Percentiles rank a stretch among this genome's conserved stretches.
Evolutionary conservation across 768 basidiomycete species (phyloP).

Genomic region (Naematelia encephala): DNA sequence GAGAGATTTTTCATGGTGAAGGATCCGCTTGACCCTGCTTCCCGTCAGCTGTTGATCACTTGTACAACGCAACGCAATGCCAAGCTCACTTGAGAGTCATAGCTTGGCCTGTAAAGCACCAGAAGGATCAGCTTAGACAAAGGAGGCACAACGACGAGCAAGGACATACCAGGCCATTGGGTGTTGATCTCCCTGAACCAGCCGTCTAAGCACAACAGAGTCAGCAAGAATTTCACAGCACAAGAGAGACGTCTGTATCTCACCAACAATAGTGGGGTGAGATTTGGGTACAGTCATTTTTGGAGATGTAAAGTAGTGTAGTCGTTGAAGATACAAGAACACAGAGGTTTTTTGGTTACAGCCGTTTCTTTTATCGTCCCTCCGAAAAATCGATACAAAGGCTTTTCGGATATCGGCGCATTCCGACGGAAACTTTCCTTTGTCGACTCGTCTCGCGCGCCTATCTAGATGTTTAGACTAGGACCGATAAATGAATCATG

Average conservation of each 20-base stretch:
- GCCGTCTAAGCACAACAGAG: constrained; percentile 61
- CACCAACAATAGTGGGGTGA: constrained; percentile 51
- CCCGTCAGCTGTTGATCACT: constrained; percentile 4
- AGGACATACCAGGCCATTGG: constrained; percentile 70
- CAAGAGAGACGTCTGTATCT: neutral
- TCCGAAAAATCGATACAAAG: neutral
- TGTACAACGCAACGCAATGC: neutral
- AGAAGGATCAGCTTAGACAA: constrained; percentile 10
- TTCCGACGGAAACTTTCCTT: neutral
- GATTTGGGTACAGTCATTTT: constrained; percentile 37
- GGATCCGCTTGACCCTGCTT: constrained; percentile 74
- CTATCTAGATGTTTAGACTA: neutral
- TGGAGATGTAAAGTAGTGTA: neutral
- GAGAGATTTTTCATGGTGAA: constrained; percentile 86
- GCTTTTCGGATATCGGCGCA: neutral
- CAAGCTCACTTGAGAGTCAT: constrained; percentile 72
- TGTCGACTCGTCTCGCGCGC: neutral
- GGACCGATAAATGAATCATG: neutral
- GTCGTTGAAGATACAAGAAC: no score
- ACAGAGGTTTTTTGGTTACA: no score
- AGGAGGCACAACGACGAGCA: constrained; percentile 6
- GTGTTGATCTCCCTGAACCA: constrained; percentile 94
- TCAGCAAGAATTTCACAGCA: neutral
- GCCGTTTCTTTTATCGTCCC: no score
- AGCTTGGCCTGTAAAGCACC: constrained; percentile 66